Base-by-base conservation (phyloP, 805 yeast genomes). In the Ascoidea rubescens region DNA sequence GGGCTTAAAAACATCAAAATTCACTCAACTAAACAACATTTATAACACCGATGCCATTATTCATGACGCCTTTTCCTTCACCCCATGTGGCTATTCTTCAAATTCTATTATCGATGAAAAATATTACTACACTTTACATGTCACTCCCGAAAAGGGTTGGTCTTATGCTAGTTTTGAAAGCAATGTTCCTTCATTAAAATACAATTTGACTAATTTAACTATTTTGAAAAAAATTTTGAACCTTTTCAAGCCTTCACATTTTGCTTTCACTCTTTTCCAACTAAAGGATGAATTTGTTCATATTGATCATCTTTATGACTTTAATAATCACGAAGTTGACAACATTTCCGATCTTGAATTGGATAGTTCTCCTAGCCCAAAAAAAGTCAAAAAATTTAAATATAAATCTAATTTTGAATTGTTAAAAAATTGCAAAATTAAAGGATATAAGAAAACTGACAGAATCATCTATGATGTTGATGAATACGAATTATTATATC, bases 131-230 rank as follows among this genome's bases (percentile, higher is more conserved):
- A 91, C 97, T 6, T 72, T 90, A 54, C 98, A 93, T 64, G 86
- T 93, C 46, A 93, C 99, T 0, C 98, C 98, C 0, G 98, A 93
- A 64, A 64, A 72, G 28, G 96, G 91, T 44, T 91, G 95, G 88
- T 87, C 96, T 5, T 91, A 91, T 67, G 98, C 98, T 4, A 86
- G 96, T 7, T 93, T 93, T 66, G 98, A 93, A 65, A 81, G 96
- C 21, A 91, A 87, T 65, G 87, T 81, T 46, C 82, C 84, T 5
- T 69, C 77, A 8, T 59, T 57, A 49, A 56, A 67, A 48, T 55
- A 65, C 33, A 58, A 64, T 12, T 69, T 71, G 45, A 67, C 72
- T 56, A 77, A 82, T 59, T 62, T 73, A 37, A 75, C 74, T n/a
- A 80, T 87, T 7, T 65, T 87, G 55, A 58, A 67, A 46, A 77